A percentile compares a stretch with the other conserved stretches of the same genome.
phyloP scores from a whole-genome alignment of 2,329 filamentous ascomycete genomes.

The Aspergillus hortae region DNA sequence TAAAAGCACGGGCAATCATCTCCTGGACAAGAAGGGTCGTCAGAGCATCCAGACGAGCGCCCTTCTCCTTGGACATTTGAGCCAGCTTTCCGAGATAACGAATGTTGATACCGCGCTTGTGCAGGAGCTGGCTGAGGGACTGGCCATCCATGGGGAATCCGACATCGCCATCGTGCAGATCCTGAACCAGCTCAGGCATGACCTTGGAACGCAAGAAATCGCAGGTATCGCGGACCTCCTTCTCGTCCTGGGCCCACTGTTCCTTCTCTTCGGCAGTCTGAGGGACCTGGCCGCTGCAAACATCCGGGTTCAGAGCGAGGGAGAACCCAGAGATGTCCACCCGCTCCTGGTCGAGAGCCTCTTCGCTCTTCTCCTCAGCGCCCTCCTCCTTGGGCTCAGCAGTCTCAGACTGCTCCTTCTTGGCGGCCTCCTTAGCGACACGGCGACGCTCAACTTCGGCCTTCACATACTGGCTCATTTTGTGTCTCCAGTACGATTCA shows the following conservation, averaged over 20 bases:
- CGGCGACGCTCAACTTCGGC: conserved; percentile 67
- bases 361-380: conserved; percentile 40
- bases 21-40: conserved; percentile 78
- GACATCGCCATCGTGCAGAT: conserved; percentile 86
- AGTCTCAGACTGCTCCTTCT: conserved; percentile 35
- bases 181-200: conserved; percentile 79
- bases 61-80: conserved; percentile 62
- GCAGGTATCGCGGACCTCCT: conserved; percentile 81
- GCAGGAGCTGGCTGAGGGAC: conserved; percentile 80
- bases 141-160: conserved; percentile 99
- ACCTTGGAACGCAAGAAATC: conserved; percentile 70
- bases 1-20: conserved; percentile 93
- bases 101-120: conserved; percentile 96
- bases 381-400: conserved; percentile 40
- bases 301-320: conserved; percentile 89
- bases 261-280: conserved; percentile 88
- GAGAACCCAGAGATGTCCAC: conserved; percentile 85
- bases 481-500: conserved; percentile 76
- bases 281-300: conserved; percentile 86
- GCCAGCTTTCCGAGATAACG: conserved; percentile 89
- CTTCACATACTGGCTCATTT: conserved; percentile 86
- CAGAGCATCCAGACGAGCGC: conserved; percentile 71
- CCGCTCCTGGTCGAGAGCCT: conserved; percentile 54
- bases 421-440: conserved; percentile 35
- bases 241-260: conserved; percentile 77